Conservation (phyloP, 192 early-diverging fungal genomes). For the Funneliformis geosporum region DNA sequence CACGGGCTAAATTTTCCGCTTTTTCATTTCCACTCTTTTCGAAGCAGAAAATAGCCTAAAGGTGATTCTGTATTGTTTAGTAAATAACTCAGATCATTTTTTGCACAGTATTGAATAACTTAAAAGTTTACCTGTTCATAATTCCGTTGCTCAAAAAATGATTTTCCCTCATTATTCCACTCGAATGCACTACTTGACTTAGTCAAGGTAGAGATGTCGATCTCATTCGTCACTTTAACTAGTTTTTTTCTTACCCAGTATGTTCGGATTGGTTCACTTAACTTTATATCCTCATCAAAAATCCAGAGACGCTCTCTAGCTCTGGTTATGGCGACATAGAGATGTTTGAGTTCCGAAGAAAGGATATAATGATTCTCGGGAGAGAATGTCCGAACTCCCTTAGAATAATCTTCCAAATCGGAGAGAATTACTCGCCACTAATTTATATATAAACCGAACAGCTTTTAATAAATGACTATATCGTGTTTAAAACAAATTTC, state of each 20-base stretch:
- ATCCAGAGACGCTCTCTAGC: slow-evolving; percentile 16
- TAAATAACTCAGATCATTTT: neutral
- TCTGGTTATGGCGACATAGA: neutral
- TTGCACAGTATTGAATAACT: neutral
- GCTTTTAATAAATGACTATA: neutral
- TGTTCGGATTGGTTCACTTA: neutral
- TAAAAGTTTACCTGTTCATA: slow-evolving; percentile 24
- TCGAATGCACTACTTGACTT: slow-evolving; percentile 7
- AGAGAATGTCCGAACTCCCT: neutral
- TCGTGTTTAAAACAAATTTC: neutral
- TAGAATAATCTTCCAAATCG: slow-evolving; percentile 2
- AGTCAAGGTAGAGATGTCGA: neutral
- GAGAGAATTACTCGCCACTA: slow-evolving; percentile 17
- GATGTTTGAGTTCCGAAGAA: no score
- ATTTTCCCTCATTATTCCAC: slow-evolving; percentile 4
- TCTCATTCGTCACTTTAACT: neutral
- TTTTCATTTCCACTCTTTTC: slow-evolving; percentile 5
- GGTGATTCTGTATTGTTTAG: neutral
- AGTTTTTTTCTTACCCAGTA: neutral
- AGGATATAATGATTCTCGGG: no score
- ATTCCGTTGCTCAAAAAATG: neutral
- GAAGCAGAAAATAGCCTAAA: slow-evolving; percentile 26
- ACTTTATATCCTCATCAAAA: neutral
- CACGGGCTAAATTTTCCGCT: neutral
- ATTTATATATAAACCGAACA: neutral